Evolutionary conservation across 2,329 filamentous ascomycete genomes (phyloP), one percentile per base, ranked within the genome.

Genomic region (Pyrenochaeta sp.): DNA sequence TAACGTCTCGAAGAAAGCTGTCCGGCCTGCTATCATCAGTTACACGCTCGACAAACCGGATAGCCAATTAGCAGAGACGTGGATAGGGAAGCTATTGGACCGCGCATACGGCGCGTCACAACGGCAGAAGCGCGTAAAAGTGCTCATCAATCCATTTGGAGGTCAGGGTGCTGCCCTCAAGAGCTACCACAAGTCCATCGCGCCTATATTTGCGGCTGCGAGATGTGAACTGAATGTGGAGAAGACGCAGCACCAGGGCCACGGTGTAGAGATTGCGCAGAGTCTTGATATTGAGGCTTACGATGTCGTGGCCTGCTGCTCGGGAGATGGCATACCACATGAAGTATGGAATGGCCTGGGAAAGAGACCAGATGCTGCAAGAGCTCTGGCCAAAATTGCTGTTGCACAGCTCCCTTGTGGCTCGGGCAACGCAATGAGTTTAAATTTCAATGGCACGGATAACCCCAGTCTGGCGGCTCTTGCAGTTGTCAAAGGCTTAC

Each of bases 311-410:
- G 87, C 94, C 21, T 91, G 91, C 58, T 95, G 92, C 71, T 97
- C 94, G 0, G 95, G 95, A 4, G 95, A 99, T 67, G 95, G 95
- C 9, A 82, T 97, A 33, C 89, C 92, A 0, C 90, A 97, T 72
- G 95, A 99, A 76, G 90, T 97, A 7, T 97, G 97, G 80, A 98
- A 99, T 71, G 95, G 95, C 0, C 79, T 99, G 29, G 92, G 86
- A 12, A 89, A 87, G 75, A 87, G 92, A 33, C 71, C 83, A 4
- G 90, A 97, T 75, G 92, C 92, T 17, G 81, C 82, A 29, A 83
- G 83, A 49, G 95, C 94, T 0, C 78, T 99, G 55, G 79, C 82
- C 18, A 90, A 88, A 67, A 78, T 98, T 12, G 91, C 95, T 0
- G 87, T 99, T 1, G 89, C 88, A 18, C 91, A 97, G 69, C 83